A percentile compares a stretch with the other conserved stretches of the same genome.
Evolutionary conservation across 345 rosid genomes (phyloP).

Genomic region (Brassica nigra): DNA sequence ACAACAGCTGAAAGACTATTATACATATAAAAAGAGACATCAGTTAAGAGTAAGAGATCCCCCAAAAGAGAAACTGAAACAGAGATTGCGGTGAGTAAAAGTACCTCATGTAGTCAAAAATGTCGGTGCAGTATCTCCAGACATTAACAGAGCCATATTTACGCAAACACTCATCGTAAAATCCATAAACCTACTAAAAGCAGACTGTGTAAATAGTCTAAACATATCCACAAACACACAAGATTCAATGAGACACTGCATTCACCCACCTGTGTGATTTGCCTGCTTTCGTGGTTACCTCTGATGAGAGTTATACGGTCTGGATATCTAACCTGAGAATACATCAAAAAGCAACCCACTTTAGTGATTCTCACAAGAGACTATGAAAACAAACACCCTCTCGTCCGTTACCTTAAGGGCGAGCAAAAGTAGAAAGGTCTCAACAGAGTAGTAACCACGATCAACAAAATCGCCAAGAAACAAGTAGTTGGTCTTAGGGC

Average conservation of each 20-base stretch:
- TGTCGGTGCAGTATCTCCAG: slow-evolving; percentile 98
- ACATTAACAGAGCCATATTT: slow-evolving; percentile 97
- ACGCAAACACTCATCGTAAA: slow-evolving; percentile 95
- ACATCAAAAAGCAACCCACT: slow-evolving; percentile 27
- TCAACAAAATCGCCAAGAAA: slow-evolving; percentile 99
- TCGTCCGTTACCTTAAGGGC: slow-evolving; percentile 74
- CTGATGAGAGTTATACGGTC: slow-evolving; percentile 93
- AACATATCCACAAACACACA: not conserved
- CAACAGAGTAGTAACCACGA: slow-evolving; percentile 94
- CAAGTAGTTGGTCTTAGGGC: slow-evolving; percentile 93
- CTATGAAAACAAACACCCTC: not conserved
- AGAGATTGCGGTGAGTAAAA: slow-evolving; percentile 17
- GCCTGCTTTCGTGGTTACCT: slow-evolving; percentile 98
- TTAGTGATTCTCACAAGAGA: slow-evolving; percentile 6
- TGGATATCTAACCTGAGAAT: slow-evolving; percentile 87
- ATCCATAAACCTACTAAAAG: slow-evolving; percentile 81
- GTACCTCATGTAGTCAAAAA: slow-evolving; percentile 95
- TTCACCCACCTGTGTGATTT: slow-evolving; percentile 96
- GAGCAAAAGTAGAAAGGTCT: slow-evolving; percentile 88
- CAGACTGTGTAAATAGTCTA: slow-evolving; percentile 24
- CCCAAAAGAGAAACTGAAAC: not conserved
- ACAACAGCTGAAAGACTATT: slow-evolving; percentile 87
- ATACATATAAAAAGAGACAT: slow-evolving; percentile 13
- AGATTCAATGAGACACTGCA: slow-evolving; percentile 33
- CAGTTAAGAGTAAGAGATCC: slow-evolving; percentile 8